Evolutionary conservation across 2,329 filamentous ascomycete species (phyloP).

Genomic region (Cladosporium sp.): DNA sequence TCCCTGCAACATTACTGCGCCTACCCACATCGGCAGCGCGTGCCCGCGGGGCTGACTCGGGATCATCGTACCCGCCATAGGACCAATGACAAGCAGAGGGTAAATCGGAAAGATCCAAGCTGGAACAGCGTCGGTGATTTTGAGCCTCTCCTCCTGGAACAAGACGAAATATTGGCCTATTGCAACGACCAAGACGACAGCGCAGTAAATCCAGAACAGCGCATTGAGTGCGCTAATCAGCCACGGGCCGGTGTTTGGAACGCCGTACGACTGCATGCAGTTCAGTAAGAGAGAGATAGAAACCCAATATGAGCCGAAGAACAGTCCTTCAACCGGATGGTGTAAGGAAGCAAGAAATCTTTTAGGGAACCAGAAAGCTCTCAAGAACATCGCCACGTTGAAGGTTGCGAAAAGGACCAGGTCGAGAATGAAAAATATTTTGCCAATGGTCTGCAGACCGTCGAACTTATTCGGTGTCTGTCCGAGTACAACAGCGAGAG

Average conservation of each 20-base stretch:
- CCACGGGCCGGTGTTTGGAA: conserved; percentile 49
- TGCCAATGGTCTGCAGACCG: conserved; percentile 47
- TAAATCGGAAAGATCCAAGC: conserved; percentile 30
- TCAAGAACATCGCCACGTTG: conserved; percentile 26
- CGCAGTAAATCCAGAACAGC: conserved; percentile 65
- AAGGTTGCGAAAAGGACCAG: conserved; percentile 40
- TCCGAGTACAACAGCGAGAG: conserved; percentile 39
- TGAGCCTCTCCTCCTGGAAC: conserved; percentile 13
- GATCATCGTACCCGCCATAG: conserved; percentile 31
- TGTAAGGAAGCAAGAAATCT: conserved; percentile 43
- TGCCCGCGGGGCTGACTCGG: conserved; percentile 26
- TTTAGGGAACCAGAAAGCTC: conserved; percentile 9
- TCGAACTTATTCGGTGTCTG: conserved; percentile 41
- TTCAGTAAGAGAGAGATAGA: conserved; percentile 48
- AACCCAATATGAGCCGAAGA: conserved; percentile 40
- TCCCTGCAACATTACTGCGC: conserved; percentile 40
- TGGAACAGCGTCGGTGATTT: conserved; percentile 23
- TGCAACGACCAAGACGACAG: conserved; percentile 53
- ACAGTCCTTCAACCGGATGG: conserved; percentile 47
- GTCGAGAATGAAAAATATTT: conserved; percentile 47
- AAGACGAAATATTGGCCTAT: conserved; percentile 47
- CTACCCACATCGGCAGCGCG: conserved; percentile 39
- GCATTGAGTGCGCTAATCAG: conserved; percentile 55
- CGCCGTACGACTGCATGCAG: conserved; percentile 59
- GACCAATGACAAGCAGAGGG: conserved; percentile 34